Evolutionary conservation across 2,329 filamentous ascomycete genomes (phyloP), one percentile per base, ranked within the genome.

Genomic region (Ascosphaera pollenicola): DNA sequence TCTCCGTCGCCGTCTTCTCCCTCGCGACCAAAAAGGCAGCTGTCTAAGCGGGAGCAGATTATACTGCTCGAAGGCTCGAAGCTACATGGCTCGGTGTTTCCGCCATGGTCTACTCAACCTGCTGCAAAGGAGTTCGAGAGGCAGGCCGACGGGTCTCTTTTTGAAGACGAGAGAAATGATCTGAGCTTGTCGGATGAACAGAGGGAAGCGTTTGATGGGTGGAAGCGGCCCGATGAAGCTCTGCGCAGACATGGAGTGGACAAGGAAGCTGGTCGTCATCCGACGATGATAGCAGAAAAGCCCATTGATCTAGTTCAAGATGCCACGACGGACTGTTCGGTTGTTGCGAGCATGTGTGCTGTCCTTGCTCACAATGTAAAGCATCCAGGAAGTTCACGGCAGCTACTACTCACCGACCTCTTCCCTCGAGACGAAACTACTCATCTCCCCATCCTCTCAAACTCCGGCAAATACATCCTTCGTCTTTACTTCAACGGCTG

Each of bases 401-500:
- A 24, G 10, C 21, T 10, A 24, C 21, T 10, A 24, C 21, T 73
- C 1, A 70, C 73, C 3, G 68, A 81, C 21, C 68, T 94, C 44
- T 79, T 78, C 51, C 89, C 89, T 0, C 82, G 75, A 49, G 70
- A 89, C 67, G 31, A 53, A 63, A 2, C 63, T 62, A 7, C 60
- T 63, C 8, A 60, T 61, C 4, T 80, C 84, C 1, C 58, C 59
- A 24, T 4, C 16, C 54, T 78, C 2, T 92, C 87, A 1, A 59
- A 66, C 3, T 91, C 77, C 43, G 87, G 89, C 15, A 92, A 85
- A 58, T 98, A 98, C 50, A 65, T 94, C 10, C 75, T 93, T 40
- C 75, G 78, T n/a, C 71, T 98, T 50, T 79, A 93, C 52, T 95
- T 98, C 61, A 98, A 98, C 50, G 89, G 89, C 13, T 89, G 83